Evolutionary conservation across 805 yeast species (phyloP), one percentile per base, ranked within the genome.

Genomic region (Wickerhamomyces mucosus): DNA sequence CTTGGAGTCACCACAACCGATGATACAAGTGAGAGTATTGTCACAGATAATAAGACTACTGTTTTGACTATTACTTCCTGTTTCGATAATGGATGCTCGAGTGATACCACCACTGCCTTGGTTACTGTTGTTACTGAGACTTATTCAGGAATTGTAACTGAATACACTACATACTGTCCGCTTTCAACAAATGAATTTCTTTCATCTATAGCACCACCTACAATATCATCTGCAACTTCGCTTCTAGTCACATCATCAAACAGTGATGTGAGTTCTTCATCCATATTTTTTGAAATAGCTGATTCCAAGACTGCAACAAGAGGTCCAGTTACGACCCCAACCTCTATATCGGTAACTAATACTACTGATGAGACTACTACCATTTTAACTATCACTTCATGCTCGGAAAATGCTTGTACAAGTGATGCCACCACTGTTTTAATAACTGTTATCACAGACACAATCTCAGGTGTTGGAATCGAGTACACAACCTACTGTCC

Each of bases 401-500:
- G 32, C 20, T 33, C 44, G 15, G 40, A 29, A 22, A 15, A 21
- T 13, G 21, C 26, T 25, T 29, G 33, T n/a, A n/a, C n/a, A n/a
- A n/a, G n/a, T n/a, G n/a, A n/a, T 17, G 35, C 41, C 19, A 40
- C 37, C 21, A 34, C 41, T 7, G 37, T 43, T 7, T 45, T 39
- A 15, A 18, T 28, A 4, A 34, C 44, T 15, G 39, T 37, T 4
- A 35, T 35, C 15, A 34, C 41, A 16, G 24, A 37, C 5, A 31
- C 31, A 3, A 27, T 27, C 7, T 23, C 22, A 10, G 37, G 33
- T 19, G 45, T 38, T 4, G 51, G 31, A 26, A 67, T 65, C 10
- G 46, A 47, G 14, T 68, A 56, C 53, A 59, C 66, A 11, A 61
- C 67, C 6, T 60, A 58, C 49, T 60, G 65, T 39, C 67, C 67